Percentiles rank a stretch among this genome's conserved stretches.
Evolutionary conservation across 1,284 basidiomycete genomes (phyloP).

Genomic region (Vanrija sp.): DNA sequence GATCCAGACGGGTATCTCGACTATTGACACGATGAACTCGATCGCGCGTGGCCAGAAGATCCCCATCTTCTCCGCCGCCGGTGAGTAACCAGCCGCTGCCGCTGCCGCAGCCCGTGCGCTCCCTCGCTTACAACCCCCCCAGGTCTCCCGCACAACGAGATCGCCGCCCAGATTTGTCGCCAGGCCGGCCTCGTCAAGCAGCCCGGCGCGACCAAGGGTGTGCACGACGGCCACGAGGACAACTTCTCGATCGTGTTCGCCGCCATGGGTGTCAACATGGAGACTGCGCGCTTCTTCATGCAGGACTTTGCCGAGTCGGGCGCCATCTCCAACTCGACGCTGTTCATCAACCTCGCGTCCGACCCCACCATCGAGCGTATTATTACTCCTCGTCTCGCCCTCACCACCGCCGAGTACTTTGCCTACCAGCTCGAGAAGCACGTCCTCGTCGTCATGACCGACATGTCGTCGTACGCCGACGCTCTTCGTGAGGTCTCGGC

Average conservation of each 20-base stretch:
- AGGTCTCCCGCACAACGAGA: conserved; percentile 99
- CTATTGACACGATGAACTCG: conserved; percentile 98
- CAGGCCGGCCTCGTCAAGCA: conserved; percentile 96
- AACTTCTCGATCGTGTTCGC: conserved; percentile 99
- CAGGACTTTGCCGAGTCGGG: conserved; percentile 99
- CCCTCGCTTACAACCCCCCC: not conserved
- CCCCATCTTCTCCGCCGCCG: conserved; percentile 96
- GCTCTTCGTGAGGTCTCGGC: conserved; percentile 66
- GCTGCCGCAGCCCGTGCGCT: not conserved
- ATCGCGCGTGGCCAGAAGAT: conserved; percentile 99
- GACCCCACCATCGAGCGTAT: conserved; percentile 99
- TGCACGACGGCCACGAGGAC: conserved; percentile 96
- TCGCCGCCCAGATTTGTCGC: conserved; percentile 99
- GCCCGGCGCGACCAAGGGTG: conserved; percentile 77
- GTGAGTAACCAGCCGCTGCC: conserved; percentile 20
- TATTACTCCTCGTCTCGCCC: conserved; percentile 94
- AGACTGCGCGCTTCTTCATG: conserved; percentile 99
- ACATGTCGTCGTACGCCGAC: conserved; percentile 62
- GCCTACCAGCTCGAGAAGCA: conserved; percentile 99
- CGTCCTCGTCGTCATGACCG: conserved; percentile 96
- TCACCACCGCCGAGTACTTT: conserved; percentile 99
- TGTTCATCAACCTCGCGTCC: conserved; percentile 98
- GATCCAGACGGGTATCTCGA: conserved; percentile 99
- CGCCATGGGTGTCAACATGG: conserved; percentile 99
- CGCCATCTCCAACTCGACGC: conserved; percentile 92